Evolutionary conservation across 2,329 filamentous ascomycete genomes (phyloP), one percentile per base, ranked within the genome.

Genomic region (Dactylellina leptospora): DNA sequence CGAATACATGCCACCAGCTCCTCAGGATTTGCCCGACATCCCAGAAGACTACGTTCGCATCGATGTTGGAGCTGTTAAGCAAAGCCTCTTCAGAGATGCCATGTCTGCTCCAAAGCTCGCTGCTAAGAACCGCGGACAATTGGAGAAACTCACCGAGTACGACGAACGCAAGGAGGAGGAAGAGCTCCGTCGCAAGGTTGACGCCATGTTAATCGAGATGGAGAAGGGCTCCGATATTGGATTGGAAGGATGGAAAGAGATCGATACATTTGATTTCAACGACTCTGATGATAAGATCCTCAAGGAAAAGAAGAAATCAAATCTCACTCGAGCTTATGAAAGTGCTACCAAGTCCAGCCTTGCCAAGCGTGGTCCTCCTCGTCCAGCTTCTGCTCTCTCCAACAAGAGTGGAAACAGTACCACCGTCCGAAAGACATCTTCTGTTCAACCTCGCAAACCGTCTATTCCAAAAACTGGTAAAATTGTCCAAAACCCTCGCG

Each of bases 1-100:
- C 71, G 95, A 97, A 82, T 96, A 96, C 79, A 92, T 92, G 78
- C 92, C 93, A 4, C 91, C 92, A 36, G 40, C 45, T 20, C 68
- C 54, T 22, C 59, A 77, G 75, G 84, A 87, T n/a, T 81, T 87
- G 9, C 85, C 86, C 0, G 90, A 91, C 77, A 83, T 89, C 75
- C 90, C 88, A 18, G 88, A 91, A 59, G 84, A 90, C 66, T 86
- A 90, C 73, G 87, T 87, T 3, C 81, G 83, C 82, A 47, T 79
- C 88, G 36, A 87, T 0, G 85, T 87, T 53, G 82, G 86, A 6
- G 83, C 82, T 0, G 79, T 89, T 18, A 86, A 86, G 77, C 83
- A 85, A 75, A 88, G 88, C 75, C 77, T 85, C 1, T 80, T 86
- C 75, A 88, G 83, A 78, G 89, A 82, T 62, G 90, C 83, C 80